Evolutionary conservation across 352 stramenopile genomes (phyloP).

Genomic region (Phytopythium chamaehyphon): DNA sequence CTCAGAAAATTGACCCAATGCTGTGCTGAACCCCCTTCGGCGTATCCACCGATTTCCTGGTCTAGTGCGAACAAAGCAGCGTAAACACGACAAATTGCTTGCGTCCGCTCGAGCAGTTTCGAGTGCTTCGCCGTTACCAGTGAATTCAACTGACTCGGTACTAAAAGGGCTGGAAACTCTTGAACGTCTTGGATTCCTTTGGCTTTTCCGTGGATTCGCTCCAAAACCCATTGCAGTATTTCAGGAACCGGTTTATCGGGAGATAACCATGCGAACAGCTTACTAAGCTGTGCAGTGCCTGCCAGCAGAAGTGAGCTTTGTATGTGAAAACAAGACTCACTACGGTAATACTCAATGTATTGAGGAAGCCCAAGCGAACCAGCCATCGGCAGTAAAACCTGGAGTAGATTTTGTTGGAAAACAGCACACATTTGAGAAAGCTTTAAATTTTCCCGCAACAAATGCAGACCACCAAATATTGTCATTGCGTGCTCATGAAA

Average conservation of each 20-base stretch:
- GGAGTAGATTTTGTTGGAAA: conserved; percentile 29
- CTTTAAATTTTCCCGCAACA: conserved; percentile 69
- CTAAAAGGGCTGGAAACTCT: too few species aligned
- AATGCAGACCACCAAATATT: conserved; percentile 55
- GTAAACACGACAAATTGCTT: conserved; percentile 37
- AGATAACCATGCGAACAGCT: background rate
- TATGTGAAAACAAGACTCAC: conserved; percentile 13
- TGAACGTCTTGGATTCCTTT: too few species aligned
- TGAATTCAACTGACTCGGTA: too few species aligned
- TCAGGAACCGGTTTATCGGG: conserved; percentile 26
- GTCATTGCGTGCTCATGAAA: conserved; percentile 6
- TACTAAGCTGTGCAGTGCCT: too few species aligned
- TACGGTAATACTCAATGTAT: conserved; percentile 50
- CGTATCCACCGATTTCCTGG: background rate
- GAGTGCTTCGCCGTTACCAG: too few species aligned
- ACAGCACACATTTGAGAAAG: conserved; percentile 33
- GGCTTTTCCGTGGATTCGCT: background rate
- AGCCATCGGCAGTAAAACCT: conserved; percentile 34
- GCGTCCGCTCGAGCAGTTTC: conserved; percentile 23
- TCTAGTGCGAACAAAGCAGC: conserved; percentile 24
- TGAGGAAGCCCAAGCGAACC: conserved; percentile 18
- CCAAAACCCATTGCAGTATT: conserved; percentile 47
- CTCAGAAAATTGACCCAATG: conserved; percentile 39
- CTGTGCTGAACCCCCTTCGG: background rate
- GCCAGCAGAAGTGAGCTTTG: too few species aligned